Conservation (phyloP, 768 basidiomycete genomes). For the Butyriboletus loyo region DNA sequence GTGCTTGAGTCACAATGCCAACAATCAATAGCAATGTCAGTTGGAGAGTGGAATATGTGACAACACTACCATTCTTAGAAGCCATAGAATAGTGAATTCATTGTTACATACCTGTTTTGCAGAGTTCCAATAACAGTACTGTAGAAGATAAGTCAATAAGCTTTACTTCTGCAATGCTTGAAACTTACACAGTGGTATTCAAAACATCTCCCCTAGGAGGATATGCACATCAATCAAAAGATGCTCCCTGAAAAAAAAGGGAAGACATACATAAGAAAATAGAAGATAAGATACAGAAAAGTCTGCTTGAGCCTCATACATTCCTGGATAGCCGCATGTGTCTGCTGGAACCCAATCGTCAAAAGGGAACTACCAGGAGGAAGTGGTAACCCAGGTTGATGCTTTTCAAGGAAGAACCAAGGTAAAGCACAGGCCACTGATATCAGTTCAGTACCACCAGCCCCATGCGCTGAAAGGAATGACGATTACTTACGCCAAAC, state of each 20-base stretch:
- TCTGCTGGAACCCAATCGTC: slow-evolving; percentile 68
- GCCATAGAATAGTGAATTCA: background rate
- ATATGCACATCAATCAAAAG: background rate
- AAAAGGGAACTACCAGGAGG: slow-evolving; percentile 53
- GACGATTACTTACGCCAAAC: slow-evolving; percentile 56
- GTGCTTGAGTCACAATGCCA: slow-evolving; percentile 58
- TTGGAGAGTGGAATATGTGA: slow-evolving; percentile 70
- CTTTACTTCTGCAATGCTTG: background rate
- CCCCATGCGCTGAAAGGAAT: background rate
- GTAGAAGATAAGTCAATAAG: slow-evolving; percentile 1
- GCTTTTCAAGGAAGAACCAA: slow-evolving; percentile 71
- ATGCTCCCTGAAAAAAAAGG: background rate
- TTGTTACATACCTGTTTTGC: slow-evolving; percentile 57
- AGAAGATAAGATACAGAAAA: slow-evolving; percentile 70
- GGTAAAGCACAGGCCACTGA: slow-evolving; percentile 65
- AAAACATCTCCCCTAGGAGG: slow-evolving; percentile 63
- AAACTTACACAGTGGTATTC: slow-evolving; percentile 66
- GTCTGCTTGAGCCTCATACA: slow-evolving; percentile 70
- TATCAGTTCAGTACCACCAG: background rate
- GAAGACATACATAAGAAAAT: slow-evolving; percentile 64
- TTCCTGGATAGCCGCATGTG: slow-evolving; percentile 58
- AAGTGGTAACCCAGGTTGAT: slow-evolving; percentile 59
- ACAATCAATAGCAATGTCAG: slow-evolving; percentile 65
- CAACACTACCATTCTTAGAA: slow-evolving; percentile 43
- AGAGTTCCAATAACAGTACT: slow-evolving; percentile 71